Base-by-base conservation (phyloP, 345 rosid genomes). In the Atalantia buxifolia region DNA sequence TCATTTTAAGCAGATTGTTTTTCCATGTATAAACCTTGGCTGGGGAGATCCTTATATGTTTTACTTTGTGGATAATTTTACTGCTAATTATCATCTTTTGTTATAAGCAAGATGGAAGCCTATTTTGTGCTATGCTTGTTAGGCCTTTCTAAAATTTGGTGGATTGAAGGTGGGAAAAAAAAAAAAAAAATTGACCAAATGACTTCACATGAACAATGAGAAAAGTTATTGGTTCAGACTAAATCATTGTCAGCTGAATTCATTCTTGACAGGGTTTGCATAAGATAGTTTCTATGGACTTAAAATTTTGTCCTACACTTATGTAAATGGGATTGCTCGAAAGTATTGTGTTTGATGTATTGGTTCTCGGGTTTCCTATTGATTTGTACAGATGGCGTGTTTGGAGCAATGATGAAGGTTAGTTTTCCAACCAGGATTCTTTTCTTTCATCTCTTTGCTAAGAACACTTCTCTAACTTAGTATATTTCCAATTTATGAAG, bases 371-470 rank as follows among this genome's bases (percentile, higher is more conserved):
- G 9, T 19, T 74, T 48, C 36, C 22, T 2, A 3, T 71, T 74
- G 42, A 67, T 55, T 53, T 77, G 35, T 65, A 69, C 77, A 95
- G 97, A 93, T 79, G 97, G 98, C 55, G 66, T 93, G 9, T 95
- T 92, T 76, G 97, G 97, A 77, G 93, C 98, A 82, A 89, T 88
- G 95, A 95, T 93, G 98, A 88, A 93, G 91, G 95, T 94, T 80
- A 80, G 77, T 53, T 60, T 45, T 61, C 25, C 56, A 22, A 14
- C 21, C 31, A 30, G 1, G 42, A 36, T 50, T 2, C 70, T 16
- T 50, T 75, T 50, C 36, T 71, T 33, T 30, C 13, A 45, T 12
- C 56, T 38, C 31, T 12, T 27, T 64, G 25, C 36, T 28, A 50
- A n/a, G 22, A 25, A 22, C 19, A 22, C 36, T 27, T 63, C 9